These are phyloP conservation scores for Periconia sp. DNA, from an alignment of 2,329 filamentous ascomycete genomes.

Conservation along the genomic window DNA sequence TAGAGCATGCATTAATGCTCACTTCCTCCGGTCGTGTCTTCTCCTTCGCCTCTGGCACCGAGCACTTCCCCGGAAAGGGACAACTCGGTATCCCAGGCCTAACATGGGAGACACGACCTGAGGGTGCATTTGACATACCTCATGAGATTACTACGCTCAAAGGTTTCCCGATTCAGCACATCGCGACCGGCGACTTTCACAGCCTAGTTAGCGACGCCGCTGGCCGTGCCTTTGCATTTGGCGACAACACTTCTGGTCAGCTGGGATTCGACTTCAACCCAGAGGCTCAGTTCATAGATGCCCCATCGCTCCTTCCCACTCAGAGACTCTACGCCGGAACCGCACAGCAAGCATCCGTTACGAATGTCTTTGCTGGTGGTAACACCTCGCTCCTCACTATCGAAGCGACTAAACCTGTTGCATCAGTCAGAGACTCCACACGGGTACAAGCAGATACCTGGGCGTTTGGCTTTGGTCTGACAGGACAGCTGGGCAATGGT, in stretches of 20 bases:
- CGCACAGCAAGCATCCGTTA: slow-evolving; percentile 69
- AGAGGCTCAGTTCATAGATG: slow-evolving; percentile 68
- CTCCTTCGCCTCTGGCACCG: slow-evolving; percentile 80
- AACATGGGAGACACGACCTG: slow-evolving; percentile 77
- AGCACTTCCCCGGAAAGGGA: slow-evolving; percentile 79
- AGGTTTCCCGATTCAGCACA: slow-evolving; percentile 72
- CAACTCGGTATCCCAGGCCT: slow-evolving; percentile 88
- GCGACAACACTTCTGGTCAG: slow-evolving; percentile 91
- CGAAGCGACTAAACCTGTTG: slow-evolving; percentile 70
- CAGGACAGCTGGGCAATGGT: slow-evolving; percentile 81
- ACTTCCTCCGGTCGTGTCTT: slow-evolving; percentile 87
- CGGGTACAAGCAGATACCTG: slow-evolving; percentile 78
- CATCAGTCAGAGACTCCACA: slow-evolving; percentile 53
- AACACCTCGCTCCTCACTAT: slow-evolving; percentile 86
- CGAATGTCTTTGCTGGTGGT: slow-evolving; percentile 82
- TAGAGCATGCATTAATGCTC: slow-evolving; percentile 85
- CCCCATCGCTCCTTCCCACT: slow-evolving; percentile 73
- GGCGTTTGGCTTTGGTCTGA: slow-evolving; percentile 85
- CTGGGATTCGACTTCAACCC: slow-evolving; percentile 77
- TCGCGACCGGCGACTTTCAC: slow-evolving; percentile 87
- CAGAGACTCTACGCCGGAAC: slow-evolving; percentile 74
- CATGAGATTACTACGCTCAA: slow-evolving; percentile 78
- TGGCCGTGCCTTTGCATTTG: slow-evolving; percentile 83
- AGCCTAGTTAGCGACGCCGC: slow-evolving; percentile 77
- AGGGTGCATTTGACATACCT: slow-evolving; percentile 78